Evolutionary conservation across 2,329 filamentous ascomycete genomes (phyloP).

Genomic region (Mollisia scopiformis): DNA sequence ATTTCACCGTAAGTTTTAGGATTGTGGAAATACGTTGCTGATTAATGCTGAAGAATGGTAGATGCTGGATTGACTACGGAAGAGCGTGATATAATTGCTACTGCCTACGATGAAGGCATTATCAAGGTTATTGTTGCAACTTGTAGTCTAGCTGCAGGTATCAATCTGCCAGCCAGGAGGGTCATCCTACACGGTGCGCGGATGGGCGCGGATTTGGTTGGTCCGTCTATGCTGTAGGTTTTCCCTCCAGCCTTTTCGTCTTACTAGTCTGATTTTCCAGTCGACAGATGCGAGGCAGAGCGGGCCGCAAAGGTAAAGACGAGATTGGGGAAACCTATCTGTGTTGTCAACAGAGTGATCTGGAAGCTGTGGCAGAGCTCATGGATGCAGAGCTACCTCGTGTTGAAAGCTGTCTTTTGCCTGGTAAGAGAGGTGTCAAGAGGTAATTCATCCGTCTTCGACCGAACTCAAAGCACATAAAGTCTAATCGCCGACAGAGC

Average conservation of each 20-base stretch:
- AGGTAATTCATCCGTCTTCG: slow-evolving; percentile 45
- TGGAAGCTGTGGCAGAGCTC: slow-evolving; percentile 70
- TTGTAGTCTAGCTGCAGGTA: slow-evolving; percentile 81
- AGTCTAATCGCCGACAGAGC: slow-evolving; percentile 52
- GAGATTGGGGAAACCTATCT: slow-evolving; percentile 78
- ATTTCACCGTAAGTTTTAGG: slow-evolving; percentile 67
- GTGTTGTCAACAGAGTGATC: slow-evolving; percentile 69
- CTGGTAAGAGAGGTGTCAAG: slow-evolving; percentile 69
- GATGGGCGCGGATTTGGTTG: slow-evolving; percentile 78
- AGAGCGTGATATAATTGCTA: slow-evolving; percentile 72
- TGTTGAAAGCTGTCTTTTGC: slow-evolving; percentile 69
- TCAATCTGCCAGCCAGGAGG: slow-evolving; percentile 73
- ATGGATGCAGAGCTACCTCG: slow-evolving; percentile 74
- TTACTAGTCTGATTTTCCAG: slow-evolving; percentile 38
- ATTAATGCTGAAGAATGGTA: slow-evolving; percentile 2
- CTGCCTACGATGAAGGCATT: slow-evolving; percentile 69
- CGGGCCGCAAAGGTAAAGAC: slow-evolving; percentile 78
- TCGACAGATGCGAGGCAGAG: slow-evolving; percentile 78
- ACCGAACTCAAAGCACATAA: not conserved
- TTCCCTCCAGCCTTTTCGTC: not conserved
- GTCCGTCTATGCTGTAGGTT: slow-evolving; percentile 70
- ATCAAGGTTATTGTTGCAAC: slow-evolving; percentile 76
- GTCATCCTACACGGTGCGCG: slow-evolving; percentile 76
- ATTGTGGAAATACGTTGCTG: not conserved
- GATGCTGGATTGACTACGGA: slow-evolving; percentile 73